These are phyloP conservation scores for Endocalyx cinctus DNA, from an alignment of 2,329 filamentous ascomycete species.

Conservation along the genomic window DNA sequence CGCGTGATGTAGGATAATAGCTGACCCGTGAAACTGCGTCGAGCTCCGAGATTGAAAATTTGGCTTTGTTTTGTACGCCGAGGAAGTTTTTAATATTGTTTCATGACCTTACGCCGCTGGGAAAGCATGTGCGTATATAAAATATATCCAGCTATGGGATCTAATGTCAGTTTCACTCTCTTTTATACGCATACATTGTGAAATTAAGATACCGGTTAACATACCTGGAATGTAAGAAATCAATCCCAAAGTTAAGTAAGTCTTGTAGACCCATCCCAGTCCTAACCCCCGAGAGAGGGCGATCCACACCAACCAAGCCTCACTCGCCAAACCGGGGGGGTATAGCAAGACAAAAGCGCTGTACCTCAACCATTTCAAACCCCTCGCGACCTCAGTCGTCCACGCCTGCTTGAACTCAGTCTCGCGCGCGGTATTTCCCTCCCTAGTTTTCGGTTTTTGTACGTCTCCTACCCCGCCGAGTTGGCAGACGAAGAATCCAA, in stretches of 20 bases:
- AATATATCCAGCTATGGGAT: conserved; percentile 7
- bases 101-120: conserved; percentile 6
- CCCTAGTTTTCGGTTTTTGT: not conserved
- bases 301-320: conserved; percentile 54
- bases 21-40: no score
- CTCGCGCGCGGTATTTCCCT: no score
- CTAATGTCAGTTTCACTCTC: conserved; percentile 1
- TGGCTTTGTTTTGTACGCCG: no score
- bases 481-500: conserved; percentile 61
- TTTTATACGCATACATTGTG: not conserved
- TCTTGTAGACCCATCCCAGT: conserved; percentile 6
- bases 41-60: no score
- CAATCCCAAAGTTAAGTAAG: conserved; percentile 8
- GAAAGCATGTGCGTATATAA: conserved; percentile 12
- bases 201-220: not conserved
- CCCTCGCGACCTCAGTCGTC: not conserved
- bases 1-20: no score
- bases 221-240: conserved; percentile 10
- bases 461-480: conserved; percentile 26
- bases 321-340: conserved; percentile 60
- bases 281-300: conserved; percentile 2
- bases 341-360: conserved; percentile 68
- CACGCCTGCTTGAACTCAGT: no score
- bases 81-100: no score
- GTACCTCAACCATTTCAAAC: conserved; percentile 28